These are phyloP conservation scores for Eimeria acervulina DNA, from an alignment of 169 alveolate species.

Conservation along the genomic window DNA sequence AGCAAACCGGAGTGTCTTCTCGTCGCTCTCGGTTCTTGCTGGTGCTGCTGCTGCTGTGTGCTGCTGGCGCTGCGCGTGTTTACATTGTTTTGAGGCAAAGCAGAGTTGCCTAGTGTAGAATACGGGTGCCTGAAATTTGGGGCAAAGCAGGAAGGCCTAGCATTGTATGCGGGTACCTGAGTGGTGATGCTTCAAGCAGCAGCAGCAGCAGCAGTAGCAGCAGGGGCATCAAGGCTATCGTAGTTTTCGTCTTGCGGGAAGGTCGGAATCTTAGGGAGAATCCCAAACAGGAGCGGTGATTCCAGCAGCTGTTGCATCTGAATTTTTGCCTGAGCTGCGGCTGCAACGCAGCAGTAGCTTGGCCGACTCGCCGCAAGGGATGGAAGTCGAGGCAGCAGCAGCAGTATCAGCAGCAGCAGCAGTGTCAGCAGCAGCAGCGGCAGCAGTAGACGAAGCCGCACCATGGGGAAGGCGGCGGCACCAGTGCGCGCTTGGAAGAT, in stretches of 20 bases:
- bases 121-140: too few relatives aligned
- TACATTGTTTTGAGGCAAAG: not conserved
- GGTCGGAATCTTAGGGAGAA: not conserved
- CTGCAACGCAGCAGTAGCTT: not conserved
- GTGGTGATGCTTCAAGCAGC: too few relatives aligned
- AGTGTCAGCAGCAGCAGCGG: not conserved
- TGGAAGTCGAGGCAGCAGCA: not conserved
- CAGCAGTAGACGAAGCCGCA: conserved; percentile 5
- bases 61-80: not conserved
- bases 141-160: too few relatives aligned
- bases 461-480: not conserved
- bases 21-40: not conserved
- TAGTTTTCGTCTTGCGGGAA: not conserved
- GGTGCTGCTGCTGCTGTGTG: not conserved
- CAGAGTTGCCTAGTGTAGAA: too few relatives aligned
- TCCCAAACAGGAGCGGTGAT: not conserved
- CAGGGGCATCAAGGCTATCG: not conserved
- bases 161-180: too few relatives aligned
- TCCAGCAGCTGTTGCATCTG: conserved; percentile 12
- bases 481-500: not conserved
- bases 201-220: not conserved
- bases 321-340: not conserved
- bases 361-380: not conserved
- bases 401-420: not conserved
- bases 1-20: too few relatives aligned